Base-by-base conservation (phyloP, 495 filamentous ascomycete species). In the Tuber umbilicatum region DNA sequence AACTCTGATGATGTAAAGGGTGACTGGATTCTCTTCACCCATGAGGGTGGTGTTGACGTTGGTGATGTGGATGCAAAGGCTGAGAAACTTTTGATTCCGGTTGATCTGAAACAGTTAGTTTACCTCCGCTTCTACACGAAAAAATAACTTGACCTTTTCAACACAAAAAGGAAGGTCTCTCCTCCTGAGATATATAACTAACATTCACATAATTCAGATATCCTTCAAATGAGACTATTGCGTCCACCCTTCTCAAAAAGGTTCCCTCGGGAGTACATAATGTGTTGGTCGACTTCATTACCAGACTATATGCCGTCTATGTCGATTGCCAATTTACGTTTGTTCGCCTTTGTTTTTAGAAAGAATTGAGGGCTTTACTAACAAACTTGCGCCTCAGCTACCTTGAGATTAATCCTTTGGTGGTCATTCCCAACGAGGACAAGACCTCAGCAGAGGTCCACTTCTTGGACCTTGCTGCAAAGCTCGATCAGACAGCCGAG, bases 41-140 rank as follows among this genome's bases (percentile, higher is more conserved):
- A 98, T 86, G 96, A 99, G 86, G 95, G 95, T 87, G 95, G 95
- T 90, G 94, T 99, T 78, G 95, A 99, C 85, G 95, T 99, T 83
- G 95, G 95, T 84, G 95, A 99, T 91, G 95, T 99, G 75, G 95
- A 99, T 82, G 93, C 90, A 60, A 99, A 99, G 88, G 95, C 95
- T 60, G 92, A 97, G 89, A 99, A 97, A 90, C 87, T 99, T 71
- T 88, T 99, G 77, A 91, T 99, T 82, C 94, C 96, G 76, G 96
- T 99, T 83, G 93, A 98, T 84, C 91, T 98, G 72, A 87, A 89
- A 79, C 87, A 97, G 78, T 81, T 21, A 76, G 80, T 81, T 60
- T 40, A 43, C 70, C 19, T 27, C 70, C 42, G 31, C 31, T 35
- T 37, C 35, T 4, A 21, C 27, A 38, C 23, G 39, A 64, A 64